These are phyloP conservation scores for Warburgia ugandensis DNA, from an alignment of 164 flowering plant genomes.

Conservation along the genomic window DNA sequence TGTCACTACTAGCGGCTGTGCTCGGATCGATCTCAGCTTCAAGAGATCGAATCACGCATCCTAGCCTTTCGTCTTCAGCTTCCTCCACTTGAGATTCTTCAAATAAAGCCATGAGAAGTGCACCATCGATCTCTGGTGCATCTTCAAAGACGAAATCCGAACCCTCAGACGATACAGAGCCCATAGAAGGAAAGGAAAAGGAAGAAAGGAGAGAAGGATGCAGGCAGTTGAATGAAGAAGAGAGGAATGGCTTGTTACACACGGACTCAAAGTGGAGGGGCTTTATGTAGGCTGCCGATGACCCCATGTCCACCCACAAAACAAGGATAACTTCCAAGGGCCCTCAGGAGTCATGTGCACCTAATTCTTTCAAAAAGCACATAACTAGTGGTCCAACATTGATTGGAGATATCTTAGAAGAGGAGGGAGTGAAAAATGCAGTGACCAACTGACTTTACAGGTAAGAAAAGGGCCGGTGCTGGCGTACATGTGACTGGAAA, in stretches of 20 bases:
- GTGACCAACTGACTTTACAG: constrained; percentile 1
- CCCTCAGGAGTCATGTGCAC: neutral
- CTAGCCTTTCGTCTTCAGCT: constrained; percentile 18
- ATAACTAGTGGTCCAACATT: neutral
- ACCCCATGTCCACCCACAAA: neutral
- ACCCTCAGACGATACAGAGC: constrained; percentile 3
- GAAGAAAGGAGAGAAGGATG: neutral
- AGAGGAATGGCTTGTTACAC: neutral
- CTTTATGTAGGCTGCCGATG: neutral
- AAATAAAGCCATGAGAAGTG: constrained; percentile 22
- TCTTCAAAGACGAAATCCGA: constrained; percentile 1
- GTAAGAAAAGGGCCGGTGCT: constrained; percentile 1
- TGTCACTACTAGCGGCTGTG: neutral
- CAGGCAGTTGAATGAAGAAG: too few relatives aligned
- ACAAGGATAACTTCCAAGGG: neutral
- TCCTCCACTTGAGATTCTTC: constrained; percentile 21
- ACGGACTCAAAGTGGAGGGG: neutral
- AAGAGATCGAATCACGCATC: constrained; percentile 18
- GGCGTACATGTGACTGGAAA: constrained; percentile 6
- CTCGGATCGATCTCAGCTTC: constrained; percentile 18
- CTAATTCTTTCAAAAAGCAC: neutral
- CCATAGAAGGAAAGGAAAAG: neutral
- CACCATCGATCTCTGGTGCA: constrained; percentile 3
- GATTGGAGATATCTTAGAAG: constrained; percentile 2
- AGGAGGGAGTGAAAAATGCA: neutral